A percentile compares a stretch with the other conserved stretches of the same genome.
phyloP scores from a whole-genome alignment of 2,329 filamentous ascomycete species.

The Apiospora kogelbergensis region DNA sequence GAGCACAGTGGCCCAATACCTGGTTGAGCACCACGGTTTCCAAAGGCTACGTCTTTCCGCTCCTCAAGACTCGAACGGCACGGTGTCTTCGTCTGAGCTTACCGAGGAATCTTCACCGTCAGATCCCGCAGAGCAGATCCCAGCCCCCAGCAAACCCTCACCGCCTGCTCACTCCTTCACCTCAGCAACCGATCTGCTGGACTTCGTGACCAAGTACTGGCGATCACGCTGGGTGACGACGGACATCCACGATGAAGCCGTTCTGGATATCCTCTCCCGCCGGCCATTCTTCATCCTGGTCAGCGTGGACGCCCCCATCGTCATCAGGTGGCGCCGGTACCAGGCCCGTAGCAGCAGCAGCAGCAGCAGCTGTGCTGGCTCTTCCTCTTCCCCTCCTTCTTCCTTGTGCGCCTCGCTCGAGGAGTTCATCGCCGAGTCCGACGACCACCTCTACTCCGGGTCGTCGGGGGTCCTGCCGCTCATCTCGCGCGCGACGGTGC shows the following conservation, averaged over 20 bases:
- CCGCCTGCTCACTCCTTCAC: constrained; percentile 48
- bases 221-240: constrained; percentile 81
- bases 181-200: constrained; percentile 67
- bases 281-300: constrained; percentile 93
- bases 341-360: constrained; percentile 39
- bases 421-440: constrained; percentile 58
- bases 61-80: background rate
- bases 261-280: constrained; percentile 72
- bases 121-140: background rate
- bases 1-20: constrained; percentile 82
- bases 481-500: constrained; percentile 78
- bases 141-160: constrained; percentile 1
- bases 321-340: constrained; percentile 79
- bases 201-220: constrained; percentile 87
- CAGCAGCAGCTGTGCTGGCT: constrained; percentile 15
- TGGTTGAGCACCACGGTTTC: constrained; percentile 83
- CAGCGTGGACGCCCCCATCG: constrained; percentile 87
- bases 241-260: constrained; percentile 71
- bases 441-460: constrained; percentile 73
- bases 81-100: background rate
- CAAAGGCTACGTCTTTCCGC: constrained; percentile 63
- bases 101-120: background rate
- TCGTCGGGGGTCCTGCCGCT: constrained; percentile 68
- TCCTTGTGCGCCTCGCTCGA: constrained; percentile 43
- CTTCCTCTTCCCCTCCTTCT: background rate